A percentile compares a stretch with the other conserved stretches of the same genome.
Conservation (phyloP, 2,329 filamentous ascomycete genomes). For the Tolypocladium nubicola region DNA sequence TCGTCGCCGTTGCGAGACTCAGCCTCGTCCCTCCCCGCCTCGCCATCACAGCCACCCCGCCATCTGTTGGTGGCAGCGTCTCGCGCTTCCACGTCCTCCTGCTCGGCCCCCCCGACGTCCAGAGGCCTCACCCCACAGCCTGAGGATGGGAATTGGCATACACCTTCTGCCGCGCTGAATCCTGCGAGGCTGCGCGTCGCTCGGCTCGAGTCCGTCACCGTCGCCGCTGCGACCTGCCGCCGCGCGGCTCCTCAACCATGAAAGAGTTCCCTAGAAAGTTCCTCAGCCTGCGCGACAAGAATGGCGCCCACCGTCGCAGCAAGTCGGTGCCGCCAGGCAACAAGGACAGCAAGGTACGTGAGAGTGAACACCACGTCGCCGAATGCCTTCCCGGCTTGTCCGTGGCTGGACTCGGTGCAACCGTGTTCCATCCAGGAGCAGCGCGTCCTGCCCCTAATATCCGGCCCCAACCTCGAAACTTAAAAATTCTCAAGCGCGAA, state of each 20-base stretch:
- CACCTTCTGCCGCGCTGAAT: conserved; percentile 20
- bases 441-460: neutral
- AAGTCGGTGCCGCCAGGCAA: conserved; percentile 43
- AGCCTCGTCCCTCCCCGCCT: neutral
- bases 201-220: neutral
- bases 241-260: conserved; percentile 25
- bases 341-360: conserved; percentile 32
- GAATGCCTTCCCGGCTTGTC: neutral
- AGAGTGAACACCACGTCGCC: neutral
- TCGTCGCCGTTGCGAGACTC: neutral
- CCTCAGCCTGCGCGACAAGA: conserved; percentile 60
- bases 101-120: conserved; percentile 1
- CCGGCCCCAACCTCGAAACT: neutral
- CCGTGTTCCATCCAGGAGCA: neutral
- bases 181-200: conserved; percentile 14
- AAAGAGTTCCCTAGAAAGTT: conserved; percentile 53
- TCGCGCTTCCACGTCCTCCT: neutral
- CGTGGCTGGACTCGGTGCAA: neutral
- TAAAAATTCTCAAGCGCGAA: conserved; percentile 4
- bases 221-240: neutral
- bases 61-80: neutral
- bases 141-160: conserved; percentile 19
- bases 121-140: conserved; percentile 1
- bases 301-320: conserved; percentile 39
- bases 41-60: neutral